Evolutionary conservation across 306 rosid genomes (phyloP), one percentile per base, ranked within the genome.

Genomic region (Vicia faba): DNA sequence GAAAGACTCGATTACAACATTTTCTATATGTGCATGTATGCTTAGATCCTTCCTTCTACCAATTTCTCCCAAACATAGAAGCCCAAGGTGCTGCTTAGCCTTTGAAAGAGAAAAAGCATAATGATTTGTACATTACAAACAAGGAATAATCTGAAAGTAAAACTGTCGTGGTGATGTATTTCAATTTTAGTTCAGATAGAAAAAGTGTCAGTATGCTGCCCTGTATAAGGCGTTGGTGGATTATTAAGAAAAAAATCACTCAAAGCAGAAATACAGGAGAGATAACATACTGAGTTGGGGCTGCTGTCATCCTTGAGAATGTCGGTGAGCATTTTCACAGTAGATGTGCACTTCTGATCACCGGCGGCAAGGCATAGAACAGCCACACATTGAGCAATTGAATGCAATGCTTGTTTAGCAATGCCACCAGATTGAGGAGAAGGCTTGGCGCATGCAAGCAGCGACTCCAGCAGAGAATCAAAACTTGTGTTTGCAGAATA

Each of bases 311-410:
- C 91, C 77, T 80, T 88, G 64, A 95, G 97, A 59, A 95, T 95
- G 84, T 85, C 84, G 2, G 97, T 86, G 39, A 95, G 99, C 99
- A 95, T 90, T 73, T 77, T 77, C 50, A 95, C 99, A 11, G 99
- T 95, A 58, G 96, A 81, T 58, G 92, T 85, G 76, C 91, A 95
- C 77, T 88, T 84, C 62, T 84, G 78, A 80, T 87, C 96, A 80
- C 97, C 97, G 44, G 99, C 97, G 41, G 96, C 95, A 81, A 95
- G 97, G 81, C 99, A 88, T 62, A 95, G 86, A 69, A 95, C 99
- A 63, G 96, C 97, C 54, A 95, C 97, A 51, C 99, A 91, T 76
- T 91, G 97, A 7, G 97, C 97, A 56, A 95, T 88, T 48, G 99
- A 95, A 83, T 85, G 84, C 78, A 95, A 80, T 50, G 99, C 99